phyloP scores from a whole-genome alignment of 75 land plant genomes.

The Picea glauca region DNA sequence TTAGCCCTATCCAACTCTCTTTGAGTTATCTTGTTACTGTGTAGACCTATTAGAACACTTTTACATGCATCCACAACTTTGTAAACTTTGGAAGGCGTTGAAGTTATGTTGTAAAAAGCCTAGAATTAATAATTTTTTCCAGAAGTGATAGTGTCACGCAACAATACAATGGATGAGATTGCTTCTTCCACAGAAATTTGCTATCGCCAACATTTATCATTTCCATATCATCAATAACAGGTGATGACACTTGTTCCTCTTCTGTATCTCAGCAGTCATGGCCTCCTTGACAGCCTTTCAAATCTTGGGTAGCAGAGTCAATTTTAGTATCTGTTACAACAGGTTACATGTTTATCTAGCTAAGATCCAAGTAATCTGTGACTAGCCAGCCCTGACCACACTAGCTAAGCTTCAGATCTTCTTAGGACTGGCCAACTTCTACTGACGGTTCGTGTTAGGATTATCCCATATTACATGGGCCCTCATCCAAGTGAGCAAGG shows the following conservation, averaged over 20 bases:
- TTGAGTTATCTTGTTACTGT: slow-evolving; percentile 62
- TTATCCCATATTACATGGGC: too few species aligned
- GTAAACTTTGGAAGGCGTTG: slow-evolving; percentile 90
- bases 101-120: slow-evolving; percentile 97
- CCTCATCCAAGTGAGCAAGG: too few species aligned
- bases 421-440: too few species aligned
- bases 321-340: not conserved
- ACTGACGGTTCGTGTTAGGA: too few species aligned
- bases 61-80: slow-evolving; percentile 98
- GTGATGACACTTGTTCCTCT: slow-evolving; percentile 45
- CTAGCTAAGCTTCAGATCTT: too few species aligned
- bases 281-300: too few species aligned
- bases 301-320: too few species aligned
- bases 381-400: too few species aligned
- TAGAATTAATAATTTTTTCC: slow-evolving; percentile 95
- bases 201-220: slow-evolving; percentile 20
- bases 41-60: slow-evolving; percentile 76
- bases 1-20: slow-evolving; percentile 95
- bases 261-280: slow-evolving; percentile 27
- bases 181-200: slow-evolving; percentile 35
- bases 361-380: too few species aligned
- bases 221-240: slow-evolving; percentile 31
- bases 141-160: slow-evolving; percentile 85
- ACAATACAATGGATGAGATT: slow-evolving; percentile 86
- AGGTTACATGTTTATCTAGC: too few species aligned